Base-by-base conservation (phyloP, 208 protist species). In the Wallacemonas sp. region DNA sequence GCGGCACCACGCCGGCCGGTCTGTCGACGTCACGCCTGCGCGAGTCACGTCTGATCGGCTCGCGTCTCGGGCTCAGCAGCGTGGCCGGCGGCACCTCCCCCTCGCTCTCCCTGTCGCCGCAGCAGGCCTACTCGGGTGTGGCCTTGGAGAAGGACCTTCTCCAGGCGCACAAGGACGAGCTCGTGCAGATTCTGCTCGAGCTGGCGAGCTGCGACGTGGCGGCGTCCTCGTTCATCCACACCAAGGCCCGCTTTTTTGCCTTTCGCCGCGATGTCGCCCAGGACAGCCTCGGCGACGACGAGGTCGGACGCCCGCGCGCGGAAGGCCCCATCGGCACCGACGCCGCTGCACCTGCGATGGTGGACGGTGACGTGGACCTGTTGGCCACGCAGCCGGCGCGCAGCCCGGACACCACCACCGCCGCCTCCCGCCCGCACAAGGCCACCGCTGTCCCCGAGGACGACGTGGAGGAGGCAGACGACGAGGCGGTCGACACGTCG, bases 141-240 rank as follows among this genome's bases (percentile, higher is more conserved):
- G 61, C 84, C n/a, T 55, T 93, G 49, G 79, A 87, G 67, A 74
- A 69, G 66, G 75, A 87, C 59, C 64, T 93, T 26, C 61, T 82
- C 38, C 61, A 76, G 33, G 84, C 79, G 11, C 79, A 57, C 54
- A 85, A 79, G 48, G 74, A 75, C 42, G 87, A 93, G 57, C 71
- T 93, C 28, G 71, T 87, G n/a, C 83, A 87, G 55, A 77, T 90
- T 18, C 71, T 93, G 26, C 54, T 93, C 26, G 87, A 90, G 67
- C 70, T 93, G 26, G 79, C 78, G 45, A 84, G 79, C 65, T 83
- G 81, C 62, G 82, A 83, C 76, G 26, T 67, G 11, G 83, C 87
- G 36, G 87, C 81, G 10, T 71, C 81, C 14, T 33, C 67, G 26
- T 93, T 93, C 62, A 90, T 93, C 65, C 76, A 82, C 44, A 79